phyloP scores from a whole-genome alignment of 768 basidiomycete genomes.

The Rhodotorula sphaerocarpa region DNA sequence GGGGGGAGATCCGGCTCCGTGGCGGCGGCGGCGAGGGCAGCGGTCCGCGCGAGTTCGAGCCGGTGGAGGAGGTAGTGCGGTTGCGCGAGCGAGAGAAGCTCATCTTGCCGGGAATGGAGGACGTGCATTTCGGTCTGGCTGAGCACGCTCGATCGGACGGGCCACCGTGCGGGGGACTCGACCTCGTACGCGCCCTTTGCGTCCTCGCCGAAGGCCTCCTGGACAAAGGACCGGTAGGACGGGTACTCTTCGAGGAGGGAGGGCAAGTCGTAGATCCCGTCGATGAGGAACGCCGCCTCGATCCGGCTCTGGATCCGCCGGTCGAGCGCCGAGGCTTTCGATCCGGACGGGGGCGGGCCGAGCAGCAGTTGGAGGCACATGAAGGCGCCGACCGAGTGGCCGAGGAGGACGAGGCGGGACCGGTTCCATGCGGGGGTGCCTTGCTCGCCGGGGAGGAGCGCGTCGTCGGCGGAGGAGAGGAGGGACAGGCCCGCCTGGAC shows the following conservation, averaged over 20 bases:
- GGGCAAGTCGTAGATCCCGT: slow-evolving; percentile 38
- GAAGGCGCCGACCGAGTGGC: slow-evolving; percentile 33
- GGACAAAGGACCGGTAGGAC: slow-evolving; percentile 33
- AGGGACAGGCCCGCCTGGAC: slow-evolving; percentile 24
- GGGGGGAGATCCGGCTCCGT: not conserved
- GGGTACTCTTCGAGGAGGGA: slow-evolving; percentile 38
- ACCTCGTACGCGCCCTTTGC: not conserved
- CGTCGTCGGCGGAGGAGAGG: not conserved
- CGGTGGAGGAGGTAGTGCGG: slow-evolving; percentile 26
- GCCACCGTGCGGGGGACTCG: slow-evolving; percentile 29
- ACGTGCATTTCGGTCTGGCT: slow-evolving; percentile 17
- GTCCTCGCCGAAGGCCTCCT: slow-evolving; percentile 32
- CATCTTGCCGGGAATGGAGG: slow-evolving; percentile 37
- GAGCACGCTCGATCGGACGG: not conserved
- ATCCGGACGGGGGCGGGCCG: not conserved
- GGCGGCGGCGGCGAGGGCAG: too few species aligned
- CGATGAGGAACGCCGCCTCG: slow-evolving; percentile 23
- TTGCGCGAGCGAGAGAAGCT: slow-evolving; percentile 35
- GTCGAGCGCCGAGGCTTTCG: not conserved
- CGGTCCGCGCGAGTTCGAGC: too few species aligned
- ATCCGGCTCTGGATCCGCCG: not conserved
- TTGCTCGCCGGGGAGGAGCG: slow-evolving; percentile 11
- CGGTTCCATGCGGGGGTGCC: slow-evolving; percentile 18
- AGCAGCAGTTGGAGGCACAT: slow-evolving; percentile 23
- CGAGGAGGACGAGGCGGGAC: slow-evolving; percentile 3